phyloP scores from a whole-genome alignment of 148 eudicot genomes.

The Camellia sinensis region DNA sequence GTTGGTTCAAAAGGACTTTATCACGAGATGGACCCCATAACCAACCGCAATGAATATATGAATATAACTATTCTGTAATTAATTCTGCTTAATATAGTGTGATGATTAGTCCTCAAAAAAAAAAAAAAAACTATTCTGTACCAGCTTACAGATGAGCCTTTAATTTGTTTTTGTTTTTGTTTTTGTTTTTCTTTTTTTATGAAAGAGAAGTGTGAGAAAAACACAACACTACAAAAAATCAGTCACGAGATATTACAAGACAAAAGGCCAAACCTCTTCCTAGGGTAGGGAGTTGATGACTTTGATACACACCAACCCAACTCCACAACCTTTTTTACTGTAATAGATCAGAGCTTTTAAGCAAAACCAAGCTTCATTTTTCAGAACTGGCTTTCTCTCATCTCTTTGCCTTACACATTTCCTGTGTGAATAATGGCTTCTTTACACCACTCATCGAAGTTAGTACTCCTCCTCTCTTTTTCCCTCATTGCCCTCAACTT shows the following conservation, averaged over 20 bases:
- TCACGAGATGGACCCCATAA: too few relatives aligned
- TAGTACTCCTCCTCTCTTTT: slow-evolving; percentile 5
- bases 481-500: slow-evolving; percentile 15
- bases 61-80: too few relatives aligned
- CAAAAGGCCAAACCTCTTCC: not conserved
- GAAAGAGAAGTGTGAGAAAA: not conserved
- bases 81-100: too few relatives aligned
- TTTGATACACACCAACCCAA: too few relatives aligned
- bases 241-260: slow-evolving; percentile 20
- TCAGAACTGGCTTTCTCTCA: not conserved
- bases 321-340: not conserved
- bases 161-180: not conserved
- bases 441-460: slow-evolving; percentile 21
- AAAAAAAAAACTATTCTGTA: not conserved
- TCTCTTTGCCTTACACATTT: not conserved
- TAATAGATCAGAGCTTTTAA: not conserved
- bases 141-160: not conserved
- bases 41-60: too few relatives aligned
- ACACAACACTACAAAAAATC: not conserved
- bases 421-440: slow-evolving; percentile 16
- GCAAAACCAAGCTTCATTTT: not conserved
- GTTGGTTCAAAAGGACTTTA: too few relatives aligned
- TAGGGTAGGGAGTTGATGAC: not conserved
- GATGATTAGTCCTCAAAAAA: too few relatives aligned
- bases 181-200: too few relatives aligned